phyloP scores from a whole-genome alignment of 2,329 filamentous ascomycete species.

The Blastomyces gilchristii region DNA sequence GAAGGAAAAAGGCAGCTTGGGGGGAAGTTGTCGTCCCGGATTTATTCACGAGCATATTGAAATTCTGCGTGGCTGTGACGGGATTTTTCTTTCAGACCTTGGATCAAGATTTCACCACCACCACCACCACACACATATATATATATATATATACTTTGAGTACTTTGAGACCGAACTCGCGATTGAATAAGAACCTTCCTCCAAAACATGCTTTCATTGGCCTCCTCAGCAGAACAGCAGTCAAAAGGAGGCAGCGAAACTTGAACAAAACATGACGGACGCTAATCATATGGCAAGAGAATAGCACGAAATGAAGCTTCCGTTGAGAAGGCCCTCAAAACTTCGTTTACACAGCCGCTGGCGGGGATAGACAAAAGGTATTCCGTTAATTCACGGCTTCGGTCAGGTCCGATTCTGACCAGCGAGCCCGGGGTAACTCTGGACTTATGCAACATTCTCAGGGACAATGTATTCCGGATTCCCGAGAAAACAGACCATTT shows the following conservation, averaged over 20 bases:
- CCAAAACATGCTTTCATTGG: neutral
- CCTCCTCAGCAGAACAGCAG: neutral
- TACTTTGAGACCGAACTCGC: neutral
- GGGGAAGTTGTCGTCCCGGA: neutral
- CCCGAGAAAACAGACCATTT: too few species aligned
- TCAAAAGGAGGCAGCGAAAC: neutral
- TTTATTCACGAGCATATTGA: neutral
- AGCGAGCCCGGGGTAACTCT: too few species aligned
- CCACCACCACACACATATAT: too few species aligned
- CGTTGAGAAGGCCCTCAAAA: neutral
- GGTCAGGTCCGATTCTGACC: too few species aligned
- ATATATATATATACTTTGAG: too few species aligned
- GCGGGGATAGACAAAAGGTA: neutral
- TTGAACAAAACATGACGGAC: neutral
- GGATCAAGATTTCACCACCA: neutral
- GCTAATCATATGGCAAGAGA: neutral
- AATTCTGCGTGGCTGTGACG: neutral
- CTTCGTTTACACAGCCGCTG: neutral
- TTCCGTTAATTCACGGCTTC: neutral
- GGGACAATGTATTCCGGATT: too few species aligned
- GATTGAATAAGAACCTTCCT: neutral
- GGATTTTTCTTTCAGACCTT: neutral
- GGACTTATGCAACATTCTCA: too few species aligned
- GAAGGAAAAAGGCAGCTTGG: neutral
- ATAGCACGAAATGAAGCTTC: neutral